Percentiles rank a stretch among this genome's conserved stretches.
Conservation (phyloP, 495 filamentous ascomycete species). For the Melanomma pulvis-pyrius region DNA sequence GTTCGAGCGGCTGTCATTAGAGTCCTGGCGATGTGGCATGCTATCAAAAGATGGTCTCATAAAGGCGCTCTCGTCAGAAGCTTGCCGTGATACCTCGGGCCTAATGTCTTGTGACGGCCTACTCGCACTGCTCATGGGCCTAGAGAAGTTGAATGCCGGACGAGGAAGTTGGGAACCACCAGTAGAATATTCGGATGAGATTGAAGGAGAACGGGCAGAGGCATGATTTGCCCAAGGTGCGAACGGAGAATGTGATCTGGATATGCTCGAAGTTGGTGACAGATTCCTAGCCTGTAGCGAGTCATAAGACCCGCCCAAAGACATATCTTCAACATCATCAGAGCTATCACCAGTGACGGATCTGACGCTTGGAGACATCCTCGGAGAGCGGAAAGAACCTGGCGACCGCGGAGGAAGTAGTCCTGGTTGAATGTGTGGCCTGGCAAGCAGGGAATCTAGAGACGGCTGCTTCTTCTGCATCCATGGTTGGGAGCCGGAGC, state of each 20-base stretch:
- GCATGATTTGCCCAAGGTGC: conserved; percentile 57
- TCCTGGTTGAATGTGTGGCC: conserved; percentile 50
- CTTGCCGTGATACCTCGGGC: conserved; percentile 59
- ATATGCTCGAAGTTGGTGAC: conserved; percentile 54
- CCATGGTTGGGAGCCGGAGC: conserved; percentile 39
- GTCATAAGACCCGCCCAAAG: conserved; percentile 39
- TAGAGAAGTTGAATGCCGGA: conserved; percentile 88
- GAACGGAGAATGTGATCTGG: conserved; percentile 64
- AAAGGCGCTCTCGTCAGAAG: conserved; percentile 60
- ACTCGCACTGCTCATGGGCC: conserved; percentile 75
- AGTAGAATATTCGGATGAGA: conserved; percentile 74
- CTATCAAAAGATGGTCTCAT: conserved; percentile 52
- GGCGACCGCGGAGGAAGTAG: conserved; percentile 63
- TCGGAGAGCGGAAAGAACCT: conserved; percentile 45
- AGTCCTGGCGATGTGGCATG: conserved; percentile 48
- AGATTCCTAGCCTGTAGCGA: conserved; percentile 41
- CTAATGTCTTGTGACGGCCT: conserved; percentile 47
- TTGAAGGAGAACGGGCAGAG: conserved; percentile 73
- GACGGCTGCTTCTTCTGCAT: conserved; percentile 43
- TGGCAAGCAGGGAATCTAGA: conserved; percentile 51
- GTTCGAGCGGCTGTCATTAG: conserved; percentile 48
- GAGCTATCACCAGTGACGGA: conserved; percentile 63
- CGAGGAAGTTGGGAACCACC: conserved; percentile 65
- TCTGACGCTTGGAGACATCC: conserved; percentile 59
- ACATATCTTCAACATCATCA: conserved; percentile 55